Base-by-base conservation (phyloP, 1,284 basidiomycete genomes). In the Sporisorium reilianum region DNA sequence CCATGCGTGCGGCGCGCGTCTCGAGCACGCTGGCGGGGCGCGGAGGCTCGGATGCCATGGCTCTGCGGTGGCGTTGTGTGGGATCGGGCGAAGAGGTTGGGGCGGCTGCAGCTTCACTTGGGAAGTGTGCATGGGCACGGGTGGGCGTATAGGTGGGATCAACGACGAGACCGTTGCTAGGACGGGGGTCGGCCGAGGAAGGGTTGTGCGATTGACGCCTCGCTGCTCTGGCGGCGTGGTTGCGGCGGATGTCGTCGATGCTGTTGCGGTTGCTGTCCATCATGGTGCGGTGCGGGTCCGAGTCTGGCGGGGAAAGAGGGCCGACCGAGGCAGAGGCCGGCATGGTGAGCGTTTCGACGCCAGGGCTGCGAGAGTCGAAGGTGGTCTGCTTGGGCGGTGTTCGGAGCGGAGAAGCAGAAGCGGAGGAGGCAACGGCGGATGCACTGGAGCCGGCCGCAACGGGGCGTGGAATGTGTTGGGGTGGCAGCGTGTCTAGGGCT, bases 211-310 rank as follows among this genome's bases (percentile, higher is more conserved):
- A 64, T 45, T 64, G 62, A 14, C 61, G 67, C 45, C 55, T 50
- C 2, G 65, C 78, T 32, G 78, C 69, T 51, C 78, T 61, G 12
- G 75, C 74, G 18, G 78, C 78, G 38, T 80, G 78, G 30, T 77
- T 77, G 57, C 78, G 63, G 23, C 77, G 69, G 45, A 80, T 80
- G 54, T 79, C 78, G 46, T 80, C 78, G 60, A 80, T 80, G 55
- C 71, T 75, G 48, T 62, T 69, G 51, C 78, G 77, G 41, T 80
- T 79, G 71, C 71, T 77, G 49, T 80, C 77, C 38, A 72, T 73
- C 72, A 80, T 60, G 36, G 77, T 64, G 16, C 74, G 75, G 18
- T 63, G 64, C 16, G 78, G 74, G 22, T 80, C 77, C 3, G 78
- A 28, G 20, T 79, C 78, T 16, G 64, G 70, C 4, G 77, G 74